phyloP scores from a whole-genome alignment of 192 early-diverging fungal genomes.

The Coemansia sp. region DNA sequence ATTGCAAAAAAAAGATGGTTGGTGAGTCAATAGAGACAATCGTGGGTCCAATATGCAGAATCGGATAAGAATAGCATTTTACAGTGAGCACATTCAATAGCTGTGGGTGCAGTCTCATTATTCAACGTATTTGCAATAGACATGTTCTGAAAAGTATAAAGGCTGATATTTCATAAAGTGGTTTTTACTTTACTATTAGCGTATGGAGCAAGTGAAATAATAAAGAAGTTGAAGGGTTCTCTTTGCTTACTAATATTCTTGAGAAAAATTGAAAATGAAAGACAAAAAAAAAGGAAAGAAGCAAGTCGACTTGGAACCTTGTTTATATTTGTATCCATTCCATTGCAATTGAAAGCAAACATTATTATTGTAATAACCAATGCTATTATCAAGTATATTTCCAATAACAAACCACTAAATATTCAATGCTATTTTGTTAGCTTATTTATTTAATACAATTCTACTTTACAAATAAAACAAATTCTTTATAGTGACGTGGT shows the following conservation, averaged over 20 bases:
- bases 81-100: neutral
- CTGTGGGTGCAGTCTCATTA: neutral
- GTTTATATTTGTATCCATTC: neutral
- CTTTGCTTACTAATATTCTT: too few relatives aligned
- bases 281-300: neutral
- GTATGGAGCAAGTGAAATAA: too few relatives aligned
- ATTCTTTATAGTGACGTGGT: conserved; percentile 54
- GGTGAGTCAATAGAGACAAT: neutral
- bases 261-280: too few relatives aligned
- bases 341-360: too few relatives aligned
- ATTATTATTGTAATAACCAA: too few relatives aligned
- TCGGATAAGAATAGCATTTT: neutral
- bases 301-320: neutral
- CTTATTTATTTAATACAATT: neutral
- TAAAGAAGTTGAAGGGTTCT: too few relatives aligned
- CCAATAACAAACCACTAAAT: neutral
- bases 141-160: neutral
- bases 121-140: neutral
- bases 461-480: neutral
- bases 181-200: too few relatives aligned
- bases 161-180: too few relatives aligned
- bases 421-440: too few relatives aligned
- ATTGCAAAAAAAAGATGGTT: too few relatives aligned
- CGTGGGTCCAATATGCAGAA: neutral
- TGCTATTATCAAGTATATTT: neutral